phyloP scores from a whole-genome alignment of 768 basidiomycete genomes.

The Asterophora parasitica region DNA sequence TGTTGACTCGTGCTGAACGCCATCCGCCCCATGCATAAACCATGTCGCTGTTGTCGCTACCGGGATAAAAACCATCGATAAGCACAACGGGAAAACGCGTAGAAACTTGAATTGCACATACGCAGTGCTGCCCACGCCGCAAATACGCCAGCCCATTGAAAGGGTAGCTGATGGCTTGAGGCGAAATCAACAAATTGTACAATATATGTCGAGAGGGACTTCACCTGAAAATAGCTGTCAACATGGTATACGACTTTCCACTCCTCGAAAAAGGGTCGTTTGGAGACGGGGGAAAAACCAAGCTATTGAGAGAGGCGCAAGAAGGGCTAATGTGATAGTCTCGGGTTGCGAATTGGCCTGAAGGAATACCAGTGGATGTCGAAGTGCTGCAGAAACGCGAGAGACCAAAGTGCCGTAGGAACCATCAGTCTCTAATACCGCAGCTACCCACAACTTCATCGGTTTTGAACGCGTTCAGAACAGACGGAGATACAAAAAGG shows the following conservation, averaged over 20 bases:
- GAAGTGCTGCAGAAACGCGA: neutral
- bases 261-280: constrained; percentile 6
- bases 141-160: constrained; percentile 8
- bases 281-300: constrained; percentile 8
- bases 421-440: neutral
- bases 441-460: neutral
- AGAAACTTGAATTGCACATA: neutral
- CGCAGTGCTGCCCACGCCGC: constrained; percentile 5
- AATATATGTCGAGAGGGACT: neutral
- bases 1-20: constrained; percentile 1
- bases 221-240: constrained; percentile 9
- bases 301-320: constrained; percentile 2
- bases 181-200: too few relatives aligned
- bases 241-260: constrained; percentile 6
- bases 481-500: neutral
- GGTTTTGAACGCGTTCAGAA: neutral
- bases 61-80: neutral
- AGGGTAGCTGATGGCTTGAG: constrained; percentile 4
- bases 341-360: constrained; percentile 4
- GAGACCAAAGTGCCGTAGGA: neutral
- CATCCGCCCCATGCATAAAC: constrained; percentile 3
- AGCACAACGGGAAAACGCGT: neutral
- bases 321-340: neutral
- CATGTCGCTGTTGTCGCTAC: constrained; percentile 1
- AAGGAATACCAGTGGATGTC: constrained; percentile 1